Base-by-base conservation (phyloP, 345 rosid genomes). In the Combretum micranthum region DNA sequence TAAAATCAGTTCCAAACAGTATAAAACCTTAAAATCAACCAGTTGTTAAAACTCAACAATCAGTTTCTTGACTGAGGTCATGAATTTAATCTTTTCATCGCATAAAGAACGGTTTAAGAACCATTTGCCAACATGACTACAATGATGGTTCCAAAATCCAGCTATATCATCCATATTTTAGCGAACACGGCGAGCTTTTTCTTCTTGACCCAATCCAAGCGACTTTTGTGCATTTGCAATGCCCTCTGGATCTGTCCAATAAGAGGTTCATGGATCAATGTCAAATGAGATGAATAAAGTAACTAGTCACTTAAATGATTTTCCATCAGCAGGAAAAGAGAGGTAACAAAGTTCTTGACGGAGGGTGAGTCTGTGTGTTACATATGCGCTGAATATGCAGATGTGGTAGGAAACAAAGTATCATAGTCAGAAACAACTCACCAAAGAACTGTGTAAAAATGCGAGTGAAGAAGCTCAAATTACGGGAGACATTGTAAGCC, bases 371-470 rank as follows among this genome's bases (percentile, higher is more conserved):
- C 3, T 25, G 26, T 25, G 26, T n/a, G n/a, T n/a, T n/a, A n/a
- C n/a, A n/a, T n/a, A n/a, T n/a, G n/a, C n/a, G n/a, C n/a, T n/a
- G n/a, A n/a, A n/a, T n/a, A n/a, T n/a, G n/a, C n/a, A n/a, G n/a
- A n/a, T n/a, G n/a, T n/a, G n/a, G n/a, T n/a, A n/a, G n/a, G n/a
- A n/a, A n/a, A 25, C 3, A 25, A 2, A 25, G 26, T 5, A 25
- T 25, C 26, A 25, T 25, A 2, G 1, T 59, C 49, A 47, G 50
- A 18, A 44, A 32, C 47, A 59, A 68, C 90, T 67, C 67, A 92
- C 98, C 96, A 64, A 88, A 92, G 79, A 92, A 92, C 78, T 92
- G 98, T 5, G 98, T 92, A 75, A 92, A 92, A 70, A 92, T 92
- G 62, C 98, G 90, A 0, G 85, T 83, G 78, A 92, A 88, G 84